These are phyloP conservation scores for Tylopilus sp. DNA, from an alignment of 768 basidiomycete genomes.

Conservation along the genomic window DNA sequence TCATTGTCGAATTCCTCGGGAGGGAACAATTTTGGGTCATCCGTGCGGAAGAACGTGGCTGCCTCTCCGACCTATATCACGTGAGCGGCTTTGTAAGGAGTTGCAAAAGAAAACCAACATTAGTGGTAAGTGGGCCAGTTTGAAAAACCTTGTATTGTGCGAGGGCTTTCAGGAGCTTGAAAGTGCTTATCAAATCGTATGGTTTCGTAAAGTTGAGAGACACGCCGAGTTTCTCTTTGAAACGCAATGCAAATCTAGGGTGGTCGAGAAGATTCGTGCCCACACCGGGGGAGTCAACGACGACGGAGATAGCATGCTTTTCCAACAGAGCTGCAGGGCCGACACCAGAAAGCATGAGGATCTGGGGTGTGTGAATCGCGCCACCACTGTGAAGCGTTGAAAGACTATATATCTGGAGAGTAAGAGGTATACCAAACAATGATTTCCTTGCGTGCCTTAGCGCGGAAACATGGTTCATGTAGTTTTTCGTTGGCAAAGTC, in stretches of 20 bases:
- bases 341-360: constrained; percentile 73
- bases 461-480: constrained; percentile 35
- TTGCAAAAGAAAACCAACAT: constrained; percentile 35
- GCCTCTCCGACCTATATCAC: constrained; percentile 25
- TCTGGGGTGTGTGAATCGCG: constrained; percentile 61
- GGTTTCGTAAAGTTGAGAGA: constrained; percentile 40
- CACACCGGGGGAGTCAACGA: constrained; percentile 68
- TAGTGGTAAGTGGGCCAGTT: constrained; percentile 50
- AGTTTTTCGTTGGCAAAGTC: constrained; percentile 45
- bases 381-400: constrained; percentile 43
- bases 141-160: constrained; percentile 42
- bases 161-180: constrained; percentile 32
- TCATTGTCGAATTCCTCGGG: constrained; percentile 24
- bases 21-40: constrained; percentile 31
- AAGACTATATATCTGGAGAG: background rate
- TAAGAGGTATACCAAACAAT: constrained; percentile 48
- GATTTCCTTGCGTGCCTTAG: constrained; percentile 54
- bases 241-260: constrained; percentile 46
- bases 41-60: constrained; percentile 31
- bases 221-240: constrained; percentile 47
- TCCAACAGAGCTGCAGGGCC: constrained; percentile 61
- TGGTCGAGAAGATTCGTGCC: constrained; percentile 76
- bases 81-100: background rate
- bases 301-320: constrained; percentile 48
- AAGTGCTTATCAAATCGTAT: constrained; percentile 12